These are phyloP conservation scores for Blastocystis sp. DNA, from an alignment of 352 stramenopile species.

Conservation along the genomic window DNA sequence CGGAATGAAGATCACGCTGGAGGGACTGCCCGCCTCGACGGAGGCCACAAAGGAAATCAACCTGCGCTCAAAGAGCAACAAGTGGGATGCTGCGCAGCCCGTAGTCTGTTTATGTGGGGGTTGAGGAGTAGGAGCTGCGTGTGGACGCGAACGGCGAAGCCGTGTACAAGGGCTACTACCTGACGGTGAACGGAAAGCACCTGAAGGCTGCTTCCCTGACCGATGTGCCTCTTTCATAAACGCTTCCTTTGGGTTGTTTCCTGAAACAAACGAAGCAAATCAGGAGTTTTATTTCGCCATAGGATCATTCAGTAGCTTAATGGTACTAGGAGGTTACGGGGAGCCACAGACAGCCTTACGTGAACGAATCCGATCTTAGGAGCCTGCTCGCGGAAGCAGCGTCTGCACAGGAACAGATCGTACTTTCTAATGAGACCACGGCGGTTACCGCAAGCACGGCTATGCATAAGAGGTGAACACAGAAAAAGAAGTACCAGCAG, in stretches of 20 bases:
- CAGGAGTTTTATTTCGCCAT: conserved; percentile 12
- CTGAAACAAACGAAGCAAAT: conserved; percentile 24
- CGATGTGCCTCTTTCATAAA: conserved; percentile 53
- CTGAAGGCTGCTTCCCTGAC: conserved; percentile 35
- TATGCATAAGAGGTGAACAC: neutral
- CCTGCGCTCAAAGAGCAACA: conserved; percentile 17
- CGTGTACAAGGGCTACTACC: conserved; percentile 45
- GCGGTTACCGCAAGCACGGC: conserved; percentile 84
- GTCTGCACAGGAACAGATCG: conserved; percentile 89
- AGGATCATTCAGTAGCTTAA: neutral
- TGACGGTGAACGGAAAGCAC: conserved; percentile 46
- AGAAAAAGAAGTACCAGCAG: conserved; percentile 52
- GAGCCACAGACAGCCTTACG: neutral
- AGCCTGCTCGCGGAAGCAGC: conserved; percentile 89
- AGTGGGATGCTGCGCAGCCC: conserved; percentile 4
- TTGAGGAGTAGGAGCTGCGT: conserved; percentile 29
- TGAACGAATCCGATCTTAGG: conserved; percentile 86
- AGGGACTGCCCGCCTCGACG: conserved; percentile 2
- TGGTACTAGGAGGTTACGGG: conserved; percentile 11
- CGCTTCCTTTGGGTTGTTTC: conserved; percentile 36
- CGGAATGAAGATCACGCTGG: neutral
- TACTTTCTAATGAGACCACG: conserved; percentile 91
- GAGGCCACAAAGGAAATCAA: conserved; percentile 29
- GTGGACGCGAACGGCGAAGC: conserved; percentile 49
- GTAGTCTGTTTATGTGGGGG: neutral